Base-by-base conservation (phyloP, 306 rosid genomes). In the Oemleria cerasiformis region DNA sequence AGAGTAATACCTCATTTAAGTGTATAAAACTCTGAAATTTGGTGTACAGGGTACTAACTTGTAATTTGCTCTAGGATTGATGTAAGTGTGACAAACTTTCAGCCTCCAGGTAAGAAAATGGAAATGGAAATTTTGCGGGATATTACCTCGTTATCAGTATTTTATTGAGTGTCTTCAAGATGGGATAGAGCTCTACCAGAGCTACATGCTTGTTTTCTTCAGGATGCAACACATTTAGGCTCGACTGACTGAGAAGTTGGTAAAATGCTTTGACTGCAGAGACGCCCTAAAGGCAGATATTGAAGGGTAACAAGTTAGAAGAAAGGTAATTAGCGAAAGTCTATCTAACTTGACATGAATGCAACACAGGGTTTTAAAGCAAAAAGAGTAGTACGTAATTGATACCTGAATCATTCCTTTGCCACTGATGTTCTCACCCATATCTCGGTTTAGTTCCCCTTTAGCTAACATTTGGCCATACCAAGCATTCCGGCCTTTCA, bases 391-490 rank as follows among this genome's bases (percentile, higher is more conserved):
- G 71, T 66, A 25, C 56, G 57, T 42, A 45, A 54, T 20, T 12
- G 3, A 12, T 84, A 93, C 98, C 98, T 93, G 96, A 77, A 93
- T 90, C 97, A 93, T 90, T 79, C 98, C 98, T 74, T 93, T 93
- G 60, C 97, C 98, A 25, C 84, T 90, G 73, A 90, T 93, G 83
- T 85, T 90, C 54, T 88, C 96, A 67, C 98, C 98, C 94, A 93
- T 90, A 79, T 90, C 97, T n/a, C 85, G 87, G 70, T 83, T 90
- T 56, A 93, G 79, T 74, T 88, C 86, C 41, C 98, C 97, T 80
- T 93, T 93, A 65, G 98, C 98, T 72, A 90, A 74, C 98, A 90
- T 93, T 66, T 88, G 90, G 45, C 92, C 92, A 8, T 85, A 88
- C 90, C 92, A 85, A 5, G 88, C 86, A 45, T 87, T 90, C 12